Conservation (phyloP, 106 monocot genomes). For the Dioscorea zingiberensis region DNA sequence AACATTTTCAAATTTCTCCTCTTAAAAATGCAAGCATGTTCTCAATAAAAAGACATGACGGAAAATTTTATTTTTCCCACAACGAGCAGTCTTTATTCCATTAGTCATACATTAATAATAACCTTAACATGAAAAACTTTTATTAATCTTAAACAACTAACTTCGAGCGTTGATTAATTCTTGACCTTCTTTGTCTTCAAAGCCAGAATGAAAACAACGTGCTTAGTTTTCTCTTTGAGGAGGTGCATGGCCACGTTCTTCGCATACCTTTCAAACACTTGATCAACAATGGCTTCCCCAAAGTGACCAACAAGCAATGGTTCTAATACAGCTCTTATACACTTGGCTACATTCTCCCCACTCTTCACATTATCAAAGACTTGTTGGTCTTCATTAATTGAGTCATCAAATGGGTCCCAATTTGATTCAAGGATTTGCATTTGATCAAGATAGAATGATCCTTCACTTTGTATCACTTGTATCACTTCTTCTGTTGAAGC, state of each 20-base stretch:
- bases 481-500: constrained; percentile 31
- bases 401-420: constrained; percentile 26
- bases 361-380: constrained; percentile 11
- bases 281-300: constrained; percentile 25
- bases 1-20: too few species aligned
- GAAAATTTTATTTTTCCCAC: too few species aligned
- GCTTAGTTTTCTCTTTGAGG: not conserved
- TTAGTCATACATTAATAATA: too few species aligned
- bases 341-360: constrained; percentile 20
- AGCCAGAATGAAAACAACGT: too few species aligned
- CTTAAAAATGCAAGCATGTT: too few species aligned
- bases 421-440: constrained; percentile 15
- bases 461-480: constrained; percentile 10
- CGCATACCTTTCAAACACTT: constrained; percentile 1
- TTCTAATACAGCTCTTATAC: constrained; percentile 30
- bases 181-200: too few species aligned
- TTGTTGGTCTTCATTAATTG: not conserved
- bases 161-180: too few species aligned
- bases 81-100: too few species aligned
- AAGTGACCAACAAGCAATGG: constrained; percentile 37
- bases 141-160: too few species aligned
- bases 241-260: not conserved
- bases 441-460: constrained; percentile 13
- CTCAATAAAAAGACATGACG: too few species aligned
- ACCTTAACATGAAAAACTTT: too few species aligned